These are phyloP conservation scores for Xylaria sp. DNA, from an alignment of 2,329 filamentous ascomycete species.

Conservation along the genomic window DNA sequence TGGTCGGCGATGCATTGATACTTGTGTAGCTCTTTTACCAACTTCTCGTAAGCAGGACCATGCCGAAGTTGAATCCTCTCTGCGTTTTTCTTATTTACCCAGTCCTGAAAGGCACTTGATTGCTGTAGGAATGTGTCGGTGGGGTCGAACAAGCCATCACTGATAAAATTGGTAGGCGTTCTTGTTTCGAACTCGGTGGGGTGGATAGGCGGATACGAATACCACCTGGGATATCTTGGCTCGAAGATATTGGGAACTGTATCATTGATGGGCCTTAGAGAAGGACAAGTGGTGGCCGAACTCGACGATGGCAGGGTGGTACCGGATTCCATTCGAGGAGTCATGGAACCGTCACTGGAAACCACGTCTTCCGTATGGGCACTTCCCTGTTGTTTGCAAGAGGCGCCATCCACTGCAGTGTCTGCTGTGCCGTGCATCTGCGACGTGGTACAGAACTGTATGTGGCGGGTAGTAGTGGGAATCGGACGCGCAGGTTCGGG, in stretches of 20 bases:
- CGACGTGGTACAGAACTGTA: neutral
- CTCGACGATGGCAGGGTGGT: slow-evolving; percentile 19
- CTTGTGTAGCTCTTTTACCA: slow-evolving; percentile 22
- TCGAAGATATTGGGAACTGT: slow-evolving; percentile 16
- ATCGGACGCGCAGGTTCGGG: slow-evolving; percentile 24
- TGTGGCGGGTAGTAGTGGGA: neutral
- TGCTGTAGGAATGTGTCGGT: slow-evolving; percentile 33
- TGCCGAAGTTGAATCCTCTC: slow-evolving; percentile 30
- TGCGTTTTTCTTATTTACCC: slow-evolving; percentile 32
- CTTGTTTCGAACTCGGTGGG: slow-evolving; percentile 24
- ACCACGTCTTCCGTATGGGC: neutral
- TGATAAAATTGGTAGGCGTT: neutral
- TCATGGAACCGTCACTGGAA: neutral
- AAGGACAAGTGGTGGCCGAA: neutral
- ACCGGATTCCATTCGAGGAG: neutral
- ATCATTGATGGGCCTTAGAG: slow-evolving; percentile 11
- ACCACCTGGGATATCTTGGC: slow-evolving; percentile 28
- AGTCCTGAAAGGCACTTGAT: slow-evolving; percentile 34
- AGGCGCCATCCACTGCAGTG: neutral
- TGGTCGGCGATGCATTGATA: slow-evolving; percentile 17
- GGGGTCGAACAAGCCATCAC: neutral
- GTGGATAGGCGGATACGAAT: slow-evolving; percentile 28
- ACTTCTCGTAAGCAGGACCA: slow-evolving; percentile 12
- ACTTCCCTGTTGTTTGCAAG: neutral
- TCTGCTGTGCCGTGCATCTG: slow-evolving; percentile 3